Evolutionary conservation across 2,329 filamentous ascomycete genomes (phyloP), one percentile per base, ranked within the genome.

Genomic region (Ceratocystis ficicola): DNA sequence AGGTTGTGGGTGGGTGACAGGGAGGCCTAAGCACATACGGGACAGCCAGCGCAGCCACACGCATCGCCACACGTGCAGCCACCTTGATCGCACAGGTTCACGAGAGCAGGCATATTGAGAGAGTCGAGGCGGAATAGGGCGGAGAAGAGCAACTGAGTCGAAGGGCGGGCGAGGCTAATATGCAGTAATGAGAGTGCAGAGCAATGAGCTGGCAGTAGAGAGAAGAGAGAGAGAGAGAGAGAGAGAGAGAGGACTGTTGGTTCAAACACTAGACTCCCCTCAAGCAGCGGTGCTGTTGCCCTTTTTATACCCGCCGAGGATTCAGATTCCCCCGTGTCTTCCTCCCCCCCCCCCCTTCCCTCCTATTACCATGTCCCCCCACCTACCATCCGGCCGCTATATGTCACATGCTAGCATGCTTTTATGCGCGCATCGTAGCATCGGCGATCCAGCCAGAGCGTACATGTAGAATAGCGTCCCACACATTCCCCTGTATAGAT

Each of bases 21-120:
- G 22, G 41, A 17, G 12, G 44, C 3, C 20, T n/a, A 48, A 36
- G 8, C 55, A 73, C 76, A 71, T 75, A 78, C 77, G 70, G 76
- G 76, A 75, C 77, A 78, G 71, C 72, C 72, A 60, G 72, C 69
- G 70, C 77, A 78, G 69, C 76, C 74, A 76, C 77, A 78, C 73
- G 69, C 52, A 36, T 72, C 71, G 70, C 77, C 77, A 72, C 77
- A 78, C 71, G 72, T 71, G 72, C 77, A 78, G 64, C 74, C 71
- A 70, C 76, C 77, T 30, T 59, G 52, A 68, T 75, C 74, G 63
- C 73, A 70, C 70, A 75, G 70, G 69, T 77, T 78, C 71, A 76
- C 76, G 70, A 76, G 78, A 71, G 73, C 75, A 72, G 72, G 72
- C 77, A 78, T 78, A 70, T 68, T 77, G 72, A 73, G 15, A 30